phyloP scores from a whole-genome alignment of 305 asterid genomes.

The Andrographis paniculata region DNA sequence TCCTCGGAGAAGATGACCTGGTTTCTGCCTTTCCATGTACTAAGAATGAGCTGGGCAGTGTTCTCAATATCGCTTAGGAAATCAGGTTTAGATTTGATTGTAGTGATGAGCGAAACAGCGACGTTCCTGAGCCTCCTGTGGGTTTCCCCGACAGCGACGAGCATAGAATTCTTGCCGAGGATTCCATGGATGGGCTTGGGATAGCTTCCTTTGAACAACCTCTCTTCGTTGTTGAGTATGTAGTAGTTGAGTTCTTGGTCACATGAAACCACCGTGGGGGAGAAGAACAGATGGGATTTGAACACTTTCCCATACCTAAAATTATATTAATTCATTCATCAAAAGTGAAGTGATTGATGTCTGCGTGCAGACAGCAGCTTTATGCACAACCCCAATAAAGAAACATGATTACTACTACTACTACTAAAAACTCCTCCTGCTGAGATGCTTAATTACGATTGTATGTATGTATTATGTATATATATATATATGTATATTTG shows the following conservation, averaged over 20 bases:
- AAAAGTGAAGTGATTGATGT: not conserved
- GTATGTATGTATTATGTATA: no score
- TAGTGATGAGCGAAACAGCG: conserved; percentile 53
- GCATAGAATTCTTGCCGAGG: conserved; percentile 55
- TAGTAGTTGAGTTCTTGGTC: conserved; percentile 56
- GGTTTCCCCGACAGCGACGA: conserved; percentile 56
- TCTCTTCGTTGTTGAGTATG: conserved; percentile 51
- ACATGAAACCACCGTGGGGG: conserved; percentile 63
- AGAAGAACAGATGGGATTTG: conserved; percentile 56
- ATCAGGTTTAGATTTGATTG: conserved; percentile 52
- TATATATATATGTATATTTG: no score
- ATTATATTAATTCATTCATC: no score
- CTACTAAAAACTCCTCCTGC: no score
- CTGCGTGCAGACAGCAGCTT: conserved; percentile 19
- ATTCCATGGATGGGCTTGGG: conserved; percentile 62
- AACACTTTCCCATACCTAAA: conserved; percentile 64
- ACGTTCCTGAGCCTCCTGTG: conserved; percentile 62
- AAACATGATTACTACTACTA: conserved; percentile 11
- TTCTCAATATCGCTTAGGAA: conserved; percentile 42
- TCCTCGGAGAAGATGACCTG: conserved; percentile 55
- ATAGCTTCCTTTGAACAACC: conserved; percentile 44
- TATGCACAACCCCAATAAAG: not conserved
- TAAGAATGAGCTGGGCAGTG: conserved; percentile 36
- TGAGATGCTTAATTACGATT: no score
- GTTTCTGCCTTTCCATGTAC: conserved; percentile 46